phyloP scores from a whole-genome alignment of 129 eudicot species.

The Tagetes erecta region DNA sequence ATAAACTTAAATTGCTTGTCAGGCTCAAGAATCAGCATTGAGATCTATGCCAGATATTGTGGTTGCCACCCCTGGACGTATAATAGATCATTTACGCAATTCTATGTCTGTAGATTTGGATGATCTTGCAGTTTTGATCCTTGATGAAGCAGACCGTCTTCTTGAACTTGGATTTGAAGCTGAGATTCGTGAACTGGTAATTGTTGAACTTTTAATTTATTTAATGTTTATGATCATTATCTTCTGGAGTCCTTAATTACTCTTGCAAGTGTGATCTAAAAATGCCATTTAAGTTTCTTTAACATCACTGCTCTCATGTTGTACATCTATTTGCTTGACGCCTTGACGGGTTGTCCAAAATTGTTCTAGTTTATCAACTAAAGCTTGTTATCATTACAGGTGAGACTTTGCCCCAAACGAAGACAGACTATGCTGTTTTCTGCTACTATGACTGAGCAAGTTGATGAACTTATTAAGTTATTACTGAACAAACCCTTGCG shows the following conservation, averaged over 20 bases:
- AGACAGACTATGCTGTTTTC: slow-evolving; percentile 96
- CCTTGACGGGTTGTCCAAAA: background rate
- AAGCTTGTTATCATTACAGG: slow-evolving; percentile 37
- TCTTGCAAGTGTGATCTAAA: background rate
- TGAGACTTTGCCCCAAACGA: slow-evolving; percentile 77
- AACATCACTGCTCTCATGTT: background rate
- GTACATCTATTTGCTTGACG: background rate
- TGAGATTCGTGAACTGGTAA: slow-evolving; percentile 83
- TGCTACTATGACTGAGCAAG: slow-evolving; percentile 95
- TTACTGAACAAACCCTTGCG: slow-evolving; percentile 79
- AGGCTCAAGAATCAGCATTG: slow-evolving; percentile 91
- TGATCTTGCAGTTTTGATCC: slow-evolving; percentile 89
- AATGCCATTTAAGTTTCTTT: background rate
- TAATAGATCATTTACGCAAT: slow-evolving; percentile 93
- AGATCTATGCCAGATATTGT: slow-evolving; percentile 95
- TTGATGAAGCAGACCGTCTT: slow-evolving; percentile 98
- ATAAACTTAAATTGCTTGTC: slow-evolving; percentile 21
- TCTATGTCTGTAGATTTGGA: slow-evolving; percentile 96
- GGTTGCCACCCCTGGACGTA: slow-evolving; percentile 98
- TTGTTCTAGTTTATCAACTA: background rate
- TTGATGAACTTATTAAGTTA: slow-evolving; percentile 75
- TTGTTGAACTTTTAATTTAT: background rate
- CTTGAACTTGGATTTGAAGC: slow-evolving; percentile 94
- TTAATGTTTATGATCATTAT: background rate
- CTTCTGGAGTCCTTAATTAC: background rate